These are phyloP conservation scores for Ramularia endophylla DNA, from an alignment of 2,329 filamentous ascomycete genomes.

Conservation along the genomic window DNA sequence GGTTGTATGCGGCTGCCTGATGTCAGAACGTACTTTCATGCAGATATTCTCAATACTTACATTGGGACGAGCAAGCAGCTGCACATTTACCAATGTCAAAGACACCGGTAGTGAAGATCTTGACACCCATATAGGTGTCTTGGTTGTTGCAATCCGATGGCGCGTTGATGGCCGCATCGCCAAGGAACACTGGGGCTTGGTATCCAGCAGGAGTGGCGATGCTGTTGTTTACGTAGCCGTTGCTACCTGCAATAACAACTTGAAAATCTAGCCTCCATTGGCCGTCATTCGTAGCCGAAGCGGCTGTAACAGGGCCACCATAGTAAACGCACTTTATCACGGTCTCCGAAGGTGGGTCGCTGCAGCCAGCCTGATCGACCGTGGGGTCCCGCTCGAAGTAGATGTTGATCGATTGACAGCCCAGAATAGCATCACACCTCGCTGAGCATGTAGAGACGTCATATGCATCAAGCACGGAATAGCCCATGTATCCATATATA, in stretches of 20 bases:
- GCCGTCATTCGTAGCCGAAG: constrained; percentile 25
- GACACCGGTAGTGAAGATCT: constrained; percentile 15
- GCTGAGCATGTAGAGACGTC: constrained; percentile 23
- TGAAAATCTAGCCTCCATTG: constrained; percentile 24
- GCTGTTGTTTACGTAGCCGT: constrained; percentile 23
- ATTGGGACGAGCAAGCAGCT: constrained; percentile 20
- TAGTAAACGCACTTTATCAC: constrained; percentile 38
- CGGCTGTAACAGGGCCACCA: constrained; percentile 30
- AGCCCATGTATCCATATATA: constrained; percentile 24
- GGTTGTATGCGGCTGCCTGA: constrained; percentile 14
- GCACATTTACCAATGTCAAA: constrained; percentile 23
- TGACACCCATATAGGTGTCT: constrained; percentile 24
- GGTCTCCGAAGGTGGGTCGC: constrained; percentile 33
- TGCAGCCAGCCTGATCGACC: constrained; percentile 30
- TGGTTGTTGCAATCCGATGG: constrained; percentile 26
- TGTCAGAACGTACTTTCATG: no score
- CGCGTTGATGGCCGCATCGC: constrained; percentile 27
- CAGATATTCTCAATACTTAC: not conserved
- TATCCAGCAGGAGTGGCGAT: constrained; percentile 23
- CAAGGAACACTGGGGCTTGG: constrained; percentile 15
- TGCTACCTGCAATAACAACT: constrained; percentile 24
- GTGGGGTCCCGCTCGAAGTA: constrained; percentile 32
- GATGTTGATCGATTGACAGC: constrained; percentile 32
- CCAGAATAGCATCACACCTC: constrained; percentile 29
- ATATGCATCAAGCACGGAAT: constrained; percentile 23